A percentile compares a stretch with the other conserved stretches of the same genome.
These are phyloP conservation scores for Alternaria brassicae DNA, from an alignment of 2,329 filamentous ascomycete genomes.

Conservation along the genomic window DNA sequence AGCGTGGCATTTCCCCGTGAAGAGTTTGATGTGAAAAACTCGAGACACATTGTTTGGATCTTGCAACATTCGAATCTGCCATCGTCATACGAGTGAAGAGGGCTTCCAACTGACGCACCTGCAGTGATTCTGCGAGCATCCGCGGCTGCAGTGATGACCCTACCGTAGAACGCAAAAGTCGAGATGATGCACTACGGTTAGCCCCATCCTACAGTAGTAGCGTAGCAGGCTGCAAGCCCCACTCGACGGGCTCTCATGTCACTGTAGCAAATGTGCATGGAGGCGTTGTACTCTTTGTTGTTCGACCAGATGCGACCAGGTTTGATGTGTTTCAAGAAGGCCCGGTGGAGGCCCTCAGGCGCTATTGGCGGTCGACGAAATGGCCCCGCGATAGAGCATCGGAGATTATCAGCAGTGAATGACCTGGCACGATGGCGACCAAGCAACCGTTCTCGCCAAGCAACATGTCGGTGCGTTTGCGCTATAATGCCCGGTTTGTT, in stretches of 20 bases:
- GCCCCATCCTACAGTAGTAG: slow-evolving; percentile 17
- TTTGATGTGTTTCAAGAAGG: slow-evolving; percentile 26
- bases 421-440: slow-evolving; percentile 42
- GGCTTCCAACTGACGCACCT: background rate
- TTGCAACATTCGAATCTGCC: background rate
- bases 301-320: slow-evolving; percentile 15
- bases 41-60: slow-evolving; percentile 4
- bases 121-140: slow-evolving; percentile 9
- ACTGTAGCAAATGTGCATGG: slow-evolving; percentile 10
- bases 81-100: background rate
- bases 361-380: slow-evolving; percentile 31
- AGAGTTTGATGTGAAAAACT: slow-evolving; percentile 3
- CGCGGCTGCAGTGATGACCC: slow-evolving; percentile 9
- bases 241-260: slow-evolving; percentile 11
- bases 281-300: slow-evolving; percentile 25
- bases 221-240: slow-evolving; percentile 8
- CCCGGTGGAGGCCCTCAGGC: slow-evolving; percentile 7
- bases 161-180: slow-evolving; percentile 19
- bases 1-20: slow-evolving; percentile 1
- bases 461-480: slow-evolving; percentile 34
- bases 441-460: slow-evolving; percentile 38
- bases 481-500: slow-evolving; percentile 21
- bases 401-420: slow-evolving; percentile 33
- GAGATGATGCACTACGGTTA: slow-evolving; percentile 22
- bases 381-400: slow-evolving; percentile 25